Base-by-base conservation (phyloP, 2,329 filamentous ascomycete species). In the Sarocladium oryzae region DNA sequence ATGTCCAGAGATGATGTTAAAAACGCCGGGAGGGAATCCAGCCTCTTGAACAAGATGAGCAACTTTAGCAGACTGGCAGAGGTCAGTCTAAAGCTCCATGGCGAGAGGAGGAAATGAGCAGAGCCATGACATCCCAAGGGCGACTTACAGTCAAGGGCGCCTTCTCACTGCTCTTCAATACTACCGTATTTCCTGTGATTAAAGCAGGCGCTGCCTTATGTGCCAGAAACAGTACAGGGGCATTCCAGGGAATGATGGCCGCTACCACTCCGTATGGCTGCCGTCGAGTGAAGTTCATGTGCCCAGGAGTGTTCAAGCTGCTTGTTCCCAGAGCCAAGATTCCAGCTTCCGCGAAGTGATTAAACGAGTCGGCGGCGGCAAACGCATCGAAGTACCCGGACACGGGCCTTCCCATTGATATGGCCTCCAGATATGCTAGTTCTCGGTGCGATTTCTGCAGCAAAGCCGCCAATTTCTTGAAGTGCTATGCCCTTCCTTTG, bases 181-280 rank as follows among this genome's bases (percentile, higher is more conserved):
- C 71, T 20, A 79, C 67, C 0, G 72, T 72, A 58, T 76, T 75
- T 13, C 75, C 75, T 0, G 70, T 65, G 2, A 69, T 70, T 28
- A 81, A 59, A 1, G 75, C 75, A 0, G 76, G 73, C 1, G 71
- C 76, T 28, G 72, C 56, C 61, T 82, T 81, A 54, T 64, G 26
- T 2, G 35, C 45, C 8, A 61, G 0, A 63, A 66, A 24, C 76
- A 67, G 54, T 75, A 72, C 2, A 71, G 51, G 2, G 1, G 68
- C 69, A 55, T 82, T 81, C 77, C 78, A 83, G 0, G 79, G 79
- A 49, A 81, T 78, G 51, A 84, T 83, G n/a, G 67, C 68, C 2
- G 69, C 78, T 0, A 70, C 72, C 2, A 79, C 75, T n/a, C 76
- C 76, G 37, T 68, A 71, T 0, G 76, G 77, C 60, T 79, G 43